phyloP scores from a whole-genome alignment of 257 asterid genomes.

The Plantago ovata region DNA sequence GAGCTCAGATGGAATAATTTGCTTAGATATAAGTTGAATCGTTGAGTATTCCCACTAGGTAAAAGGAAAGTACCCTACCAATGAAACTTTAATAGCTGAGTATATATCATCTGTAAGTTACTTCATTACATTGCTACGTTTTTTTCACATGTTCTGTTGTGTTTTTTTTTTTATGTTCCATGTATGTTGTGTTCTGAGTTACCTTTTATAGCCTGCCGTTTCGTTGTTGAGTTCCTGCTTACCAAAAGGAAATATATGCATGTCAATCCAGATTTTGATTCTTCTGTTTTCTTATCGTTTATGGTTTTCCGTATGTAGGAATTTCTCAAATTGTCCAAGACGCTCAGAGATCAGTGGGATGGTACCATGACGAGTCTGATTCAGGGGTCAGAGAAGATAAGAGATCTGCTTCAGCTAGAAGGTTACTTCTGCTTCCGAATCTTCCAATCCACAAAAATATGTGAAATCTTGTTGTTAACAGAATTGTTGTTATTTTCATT shows the following conservation, averaged over 20 bases:
- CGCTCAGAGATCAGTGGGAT: slow-evolving; percentile 77
- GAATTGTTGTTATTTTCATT: neutral
- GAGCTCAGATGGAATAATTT: too few relatives aligned
- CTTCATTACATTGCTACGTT: too few relatives aligned
- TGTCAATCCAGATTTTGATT: neutral
- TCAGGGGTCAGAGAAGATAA: slow-evolving; percentile 32
- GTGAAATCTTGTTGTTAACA: slow-evolving; percentile 13
- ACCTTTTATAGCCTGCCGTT: neutral
- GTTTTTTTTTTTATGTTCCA: too few relatives aligned
- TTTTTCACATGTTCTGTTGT: too few relatives aligned
- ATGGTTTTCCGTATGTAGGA: slow-evolving; percentile 34
- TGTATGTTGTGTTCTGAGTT: neutral
- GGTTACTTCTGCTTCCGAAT: slow-evolving; percentile 51
- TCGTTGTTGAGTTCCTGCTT: neutral
- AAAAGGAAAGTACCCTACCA: too few relatives aligned
- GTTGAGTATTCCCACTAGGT: too few relatives aligned
- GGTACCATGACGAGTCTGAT: slow-evolving; percentile 64
- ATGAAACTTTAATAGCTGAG: too few relatives aligned
- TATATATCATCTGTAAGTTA: too few relatives aligned
- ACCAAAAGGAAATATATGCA: neutral
- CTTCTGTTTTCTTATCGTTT: neutral
- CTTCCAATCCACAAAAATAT: too few relatives aligned
- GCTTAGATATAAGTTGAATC: too few relatives aligned
- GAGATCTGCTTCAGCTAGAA: slow-evolving; percentile 37
- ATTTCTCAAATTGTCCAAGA: slow-evolving; percentile 69